These are phyloP conservation scores for Pichia paraexigua DNA, from an alignment of 805 yeast genomes.

Conservation along the genomic window DNA sequence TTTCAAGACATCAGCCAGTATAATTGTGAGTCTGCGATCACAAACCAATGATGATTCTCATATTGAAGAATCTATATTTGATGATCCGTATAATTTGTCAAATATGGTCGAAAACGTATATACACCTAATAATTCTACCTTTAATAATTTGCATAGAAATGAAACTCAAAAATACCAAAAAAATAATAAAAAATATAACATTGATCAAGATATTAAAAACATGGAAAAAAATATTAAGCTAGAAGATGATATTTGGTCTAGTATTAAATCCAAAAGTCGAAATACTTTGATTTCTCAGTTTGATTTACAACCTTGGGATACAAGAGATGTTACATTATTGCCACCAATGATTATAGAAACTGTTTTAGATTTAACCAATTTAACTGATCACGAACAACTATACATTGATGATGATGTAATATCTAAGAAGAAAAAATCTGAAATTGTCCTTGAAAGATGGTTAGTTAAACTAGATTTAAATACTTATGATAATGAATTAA, in stretches of 20 bases:
- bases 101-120: background rate
- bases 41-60: conserved; percentile 8
- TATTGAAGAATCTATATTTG: background rate
- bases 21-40: conserved; percentile 30
- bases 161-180: background rate
- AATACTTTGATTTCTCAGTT: conserved; percentile 15
- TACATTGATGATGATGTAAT: conserved; percentile 35
- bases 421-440: conserved; percentile 58
- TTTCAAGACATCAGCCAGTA: conserved; percentile 54
- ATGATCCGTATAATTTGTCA: background rate
- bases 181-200: background rate
- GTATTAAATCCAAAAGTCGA: conserved; percentile 33
- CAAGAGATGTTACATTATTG: conserved; percentile 33
- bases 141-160: background rate
- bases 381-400: conserved; percentile 19
- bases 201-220: conserved; percentile 29
- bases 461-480: conserved; percentile 65
- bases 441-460: conserved; percentile 95
- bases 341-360: conserved; percentile 88
- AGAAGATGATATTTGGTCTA: conserved; percentile 43
- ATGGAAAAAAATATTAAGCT: conserved; percentile 19
- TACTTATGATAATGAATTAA: conserved; percentile 28
- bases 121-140: background rate
- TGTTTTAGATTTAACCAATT: conserved; percentile 30
- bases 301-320: conserved; percentile 42